These are phyloP conservation scores for Chlamydomonas reinhardtii DNA, from an alignment of 163 green algal species.

Conservation along the genomic window DNA sequence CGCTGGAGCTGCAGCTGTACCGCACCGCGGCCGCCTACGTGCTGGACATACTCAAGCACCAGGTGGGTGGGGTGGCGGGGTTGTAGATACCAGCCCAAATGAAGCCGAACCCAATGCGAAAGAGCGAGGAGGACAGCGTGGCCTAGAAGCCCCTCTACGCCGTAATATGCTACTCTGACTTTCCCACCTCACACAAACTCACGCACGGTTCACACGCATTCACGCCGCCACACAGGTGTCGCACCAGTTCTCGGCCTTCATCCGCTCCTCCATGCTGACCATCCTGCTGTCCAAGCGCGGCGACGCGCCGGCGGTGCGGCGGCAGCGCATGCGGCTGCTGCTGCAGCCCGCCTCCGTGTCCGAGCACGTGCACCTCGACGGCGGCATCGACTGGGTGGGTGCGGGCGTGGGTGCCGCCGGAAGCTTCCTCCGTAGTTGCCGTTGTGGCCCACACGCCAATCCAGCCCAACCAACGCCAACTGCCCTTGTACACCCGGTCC, in stretches of 20 bases:
- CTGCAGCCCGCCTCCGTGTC: slow-evolving; percentile 15
- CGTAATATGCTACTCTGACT: no score
- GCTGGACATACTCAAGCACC: slow-evolving; percentile 56
- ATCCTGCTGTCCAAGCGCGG: slow-evolving; percentile 22
- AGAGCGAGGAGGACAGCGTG: no score
- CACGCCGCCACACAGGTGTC: slow-evolving; percentile 44
- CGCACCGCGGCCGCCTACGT: slow-evolving; percentile 53
- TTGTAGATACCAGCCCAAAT: no score
- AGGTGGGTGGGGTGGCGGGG: slow-evolving; percentile 18
- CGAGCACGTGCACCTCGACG: slow-evolving; percentile 25
- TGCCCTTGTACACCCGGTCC: no score
- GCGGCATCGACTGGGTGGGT: slow-evolving; percentile 51
- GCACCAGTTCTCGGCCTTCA: slow-evolving; percentile 52
- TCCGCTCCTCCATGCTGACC: slow-evolving; percentile 46
- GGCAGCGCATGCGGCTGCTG: slow-evolving; percentile 59
- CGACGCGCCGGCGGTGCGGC: slow-evolving; percentile 18
- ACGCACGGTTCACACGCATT: no score
- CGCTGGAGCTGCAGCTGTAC: slow-evolving; percentile 59
- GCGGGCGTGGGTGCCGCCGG: neutral
- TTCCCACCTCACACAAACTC: no score
- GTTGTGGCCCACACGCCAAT: no score
- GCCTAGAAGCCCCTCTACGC: no score
- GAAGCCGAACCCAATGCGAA: no score
- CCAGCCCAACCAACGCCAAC: no score
- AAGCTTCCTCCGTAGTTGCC: no score